Percentiles rank a stretch among this genome's conserved stretches.
Evolutionary conservation across 139 green algal genomes (phyloP).

Genomic region (Eudorina sp.): DNA sequence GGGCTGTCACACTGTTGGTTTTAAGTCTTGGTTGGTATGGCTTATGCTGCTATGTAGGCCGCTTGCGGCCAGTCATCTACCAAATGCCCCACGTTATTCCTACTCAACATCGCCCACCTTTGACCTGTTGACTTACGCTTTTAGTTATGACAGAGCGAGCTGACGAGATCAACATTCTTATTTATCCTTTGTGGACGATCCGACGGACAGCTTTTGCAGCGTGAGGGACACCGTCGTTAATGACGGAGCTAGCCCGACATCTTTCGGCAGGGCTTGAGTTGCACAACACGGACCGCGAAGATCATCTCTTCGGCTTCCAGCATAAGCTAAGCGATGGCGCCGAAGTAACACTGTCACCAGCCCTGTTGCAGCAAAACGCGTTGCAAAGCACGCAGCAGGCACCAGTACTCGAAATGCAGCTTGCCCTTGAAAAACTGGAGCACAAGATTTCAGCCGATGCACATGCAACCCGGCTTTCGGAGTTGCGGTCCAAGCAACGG

Average conservation of each 20-base stretch:
- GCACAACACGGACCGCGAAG: background rate
- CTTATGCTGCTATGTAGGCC: too few species aligned
- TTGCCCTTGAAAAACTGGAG: slow-evolving; percentile 7
- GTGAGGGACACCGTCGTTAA: background rate
- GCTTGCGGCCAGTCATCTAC: too few species aligned
- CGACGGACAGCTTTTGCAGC: background rate
- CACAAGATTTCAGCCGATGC: slow-evolving; percentile 15
- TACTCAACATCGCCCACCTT: background rate
- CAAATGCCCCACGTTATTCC: too few species aligned
- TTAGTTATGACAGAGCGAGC: too few species aligned
- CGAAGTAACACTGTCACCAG: background rate
- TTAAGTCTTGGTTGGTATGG: too few species aligned
- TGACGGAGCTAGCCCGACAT: background rate
- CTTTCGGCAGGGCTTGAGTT: background rate
- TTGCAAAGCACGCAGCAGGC: background rate
- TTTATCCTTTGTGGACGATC: too few species aligned
- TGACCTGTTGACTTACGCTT: slow-evolving; percentile 3
- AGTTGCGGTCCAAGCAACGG: slow-evolving; percentile 10
- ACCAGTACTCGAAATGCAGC: background rate
- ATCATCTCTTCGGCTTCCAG: background rate
- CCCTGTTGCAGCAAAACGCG: background rate
- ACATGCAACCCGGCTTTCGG: background rate
- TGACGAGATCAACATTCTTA: too few species aligned
- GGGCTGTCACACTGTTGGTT: too few species aligned
- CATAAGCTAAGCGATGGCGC: background rate